Percentiles rank a stretch among this genome's conserved stretches.
phyloP scores from a whole-genome alignment of 805 yeast genomes.

The Henningerozyma blattae region DNA sequence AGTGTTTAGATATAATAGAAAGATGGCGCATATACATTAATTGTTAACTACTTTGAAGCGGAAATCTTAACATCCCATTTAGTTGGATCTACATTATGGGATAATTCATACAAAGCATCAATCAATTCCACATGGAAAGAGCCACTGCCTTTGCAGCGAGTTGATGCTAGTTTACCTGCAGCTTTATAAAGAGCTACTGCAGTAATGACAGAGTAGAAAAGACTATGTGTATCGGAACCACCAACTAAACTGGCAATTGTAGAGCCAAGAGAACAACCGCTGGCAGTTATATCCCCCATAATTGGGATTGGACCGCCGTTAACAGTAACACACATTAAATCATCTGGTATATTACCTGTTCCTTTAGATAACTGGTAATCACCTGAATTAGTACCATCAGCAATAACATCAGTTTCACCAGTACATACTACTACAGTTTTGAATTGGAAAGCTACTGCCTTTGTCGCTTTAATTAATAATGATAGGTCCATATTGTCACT shows the following conservation, averaged over 20 bases:
- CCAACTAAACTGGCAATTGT: conserved; percentile 49
- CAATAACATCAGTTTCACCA: conserved; percentile 44
- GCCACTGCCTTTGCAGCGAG: conserved; percentile 26
- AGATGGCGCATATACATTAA: too few relatives aligned
- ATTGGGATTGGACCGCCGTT: conserved; percentile 47
- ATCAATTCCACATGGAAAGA: conserved; percentile 20
- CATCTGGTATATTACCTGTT: conserved; percentile 7
- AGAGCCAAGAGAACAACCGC: conserved; percentile 77
- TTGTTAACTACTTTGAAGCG: too few relatives aligned
- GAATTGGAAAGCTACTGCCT: conserved; percentile 36
- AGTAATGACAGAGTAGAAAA: conserved; percentile 36
- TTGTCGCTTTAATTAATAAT: conserved; percentile 30
- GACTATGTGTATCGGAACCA: conserved; percentile 24
- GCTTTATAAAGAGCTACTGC: conserved; percentile 49
- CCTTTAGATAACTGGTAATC: conserved; percentile 8
- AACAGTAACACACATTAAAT: conserved; percentile 20
- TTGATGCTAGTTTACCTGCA: conserved; percentile 48
- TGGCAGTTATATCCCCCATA: conserved; percentile 64
- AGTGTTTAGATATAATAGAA: too few relatives aligned
- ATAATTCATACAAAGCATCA: conserved; percentile 19
- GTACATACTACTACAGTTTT: conserved; percentile 59
- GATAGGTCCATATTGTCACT: conserved; percentile 13
- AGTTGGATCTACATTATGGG: conserved; percentile 13
- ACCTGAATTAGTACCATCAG: conserved; percentile 31
- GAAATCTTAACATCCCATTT: conserved; percentile 14